phyloP scores from a whole-genome alignment of 2,329 filamentous ascomycete genomes.

The Trichoderma arundinaceum region DNA sequence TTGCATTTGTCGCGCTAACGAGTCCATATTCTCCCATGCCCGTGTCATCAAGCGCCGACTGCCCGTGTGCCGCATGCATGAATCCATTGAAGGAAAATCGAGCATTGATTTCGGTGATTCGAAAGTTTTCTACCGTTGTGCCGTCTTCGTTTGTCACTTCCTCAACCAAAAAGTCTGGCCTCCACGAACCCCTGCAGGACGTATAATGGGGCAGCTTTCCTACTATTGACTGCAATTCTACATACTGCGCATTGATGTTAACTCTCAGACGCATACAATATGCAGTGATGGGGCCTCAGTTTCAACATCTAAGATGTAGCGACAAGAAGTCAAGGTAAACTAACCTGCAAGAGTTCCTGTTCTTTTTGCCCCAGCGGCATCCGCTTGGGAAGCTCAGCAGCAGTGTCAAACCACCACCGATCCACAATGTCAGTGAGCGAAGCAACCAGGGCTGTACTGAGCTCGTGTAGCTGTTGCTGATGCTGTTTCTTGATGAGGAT shows the following conservation, averaged over 20 bases:
- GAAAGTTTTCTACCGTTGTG: constrained; percentile 36
- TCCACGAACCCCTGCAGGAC: constrained; percentile 43
- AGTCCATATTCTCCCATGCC: constrained; percentile 33
- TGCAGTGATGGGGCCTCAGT: background rate
- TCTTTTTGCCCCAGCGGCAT: constrained; percentile 45
- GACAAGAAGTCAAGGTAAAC: background rate
- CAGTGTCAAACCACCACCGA: constrained; percentile 47
- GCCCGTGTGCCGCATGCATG: constrained; percentile 41
- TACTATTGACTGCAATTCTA: constrained; percentile 39
- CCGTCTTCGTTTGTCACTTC: constrained; percentile 32
- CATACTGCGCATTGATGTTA: constrained; percentile 37
- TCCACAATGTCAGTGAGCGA: constrained; percentile 47
- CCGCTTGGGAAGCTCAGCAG: constrained; percentile 41
- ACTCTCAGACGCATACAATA: no score
- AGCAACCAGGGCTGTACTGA: constrained; percentile 43
- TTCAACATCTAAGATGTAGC: background rate
- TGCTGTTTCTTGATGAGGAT: constrained; percentile 44
- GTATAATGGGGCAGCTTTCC: constrained; percentile 38
- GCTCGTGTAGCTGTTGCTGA: constrained; percentile 38
- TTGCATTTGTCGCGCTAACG: constrained; percentile 37
- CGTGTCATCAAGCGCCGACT: constrained; percentile 39
- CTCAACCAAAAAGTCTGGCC: constrained; percentile 50
- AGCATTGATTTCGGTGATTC: constrained; percentile 51
- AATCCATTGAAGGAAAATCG: constrained; percentile 50
- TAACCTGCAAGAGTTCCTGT: constrained; percentile 41